Evolutionary conservation across 2,329 filamentous ascomycete species (phyloP), one percentile per base, ranked within the genome.

Genomic region (Venturia carpophila): DNA sequence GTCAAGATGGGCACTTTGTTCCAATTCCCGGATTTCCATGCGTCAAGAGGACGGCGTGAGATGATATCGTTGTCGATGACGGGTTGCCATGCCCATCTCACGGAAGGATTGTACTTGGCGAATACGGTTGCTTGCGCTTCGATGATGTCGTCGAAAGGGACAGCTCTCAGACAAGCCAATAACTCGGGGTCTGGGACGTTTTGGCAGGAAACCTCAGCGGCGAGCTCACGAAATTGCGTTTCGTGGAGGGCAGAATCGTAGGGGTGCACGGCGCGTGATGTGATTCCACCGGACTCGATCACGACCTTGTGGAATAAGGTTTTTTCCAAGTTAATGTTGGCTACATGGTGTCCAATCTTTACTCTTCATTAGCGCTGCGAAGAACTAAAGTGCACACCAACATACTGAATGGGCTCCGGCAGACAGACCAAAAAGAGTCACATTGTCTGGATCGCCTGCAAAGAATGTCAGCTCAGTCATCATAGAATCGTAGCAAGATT

Each of bases 61-160:
- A 90, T 84, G 17, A 87, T 73, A 15, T 82, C 80, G 4, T 82
- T 81, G 70, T 89, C 87, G 65, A 90, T 82, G 43, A 87, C 84
- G 9, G 87, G 87, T 69, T 90, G 88, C 75, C 89, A 91, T 0
- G 88, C 79, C 79, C 79, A 82, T 37, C 77, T 73, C 0, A 80
- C 70, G 10, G 77, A 79, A 0, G 78, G 75, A 43, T 80, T 80
- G 67, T 79, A 81, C 49, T 74, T 74, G 64, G 78, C 74, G 63
- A 81, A 81, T 0, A 81, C 73, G 2, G 69, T 71, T 11, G 73
- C 75, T 52, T 79, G 78, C 4, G 78, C 79, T 10, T 72, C 69
- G 7, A 73, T 75, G 15, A 82, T 71, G 0, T 65, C 68, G 0
- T 72, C 68, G 10, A 72, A 73, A 0, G 78, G 73, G 5, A 78